A percentile compares a stretch with the other conserved stretches of the same genome.
Evolutionary conservation across 1,284 basidiomycete species (phyloP).

Genomic region (Apiotrichum siamense): DNA sequence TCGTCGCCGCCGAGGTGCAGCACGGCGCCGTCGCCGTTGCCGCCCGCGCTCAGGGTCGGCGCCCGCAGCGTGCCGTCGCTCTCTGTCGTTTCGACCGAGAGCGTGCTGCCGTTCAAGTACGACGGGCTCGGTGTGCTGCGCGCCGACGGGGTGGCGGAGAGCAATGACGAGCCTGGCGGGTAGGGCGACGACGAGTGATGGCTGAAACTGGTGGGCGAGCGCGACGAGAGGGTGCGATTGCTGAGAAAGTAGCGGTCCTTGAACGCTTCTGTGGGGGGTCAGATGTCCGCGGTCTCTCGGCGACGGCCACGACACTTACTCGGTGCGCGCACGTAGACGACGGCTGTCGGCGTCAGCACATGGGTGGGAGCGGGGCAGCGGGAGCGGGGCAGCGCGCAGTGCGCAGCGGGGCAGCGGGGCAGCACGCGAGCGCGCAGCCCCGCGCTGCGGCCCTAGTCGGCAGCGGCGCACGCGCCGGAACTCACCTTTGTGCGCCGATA

Average conservation of each 20-base stretch:
- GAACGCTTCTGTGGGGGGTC: slow-evolving; percentile 52
- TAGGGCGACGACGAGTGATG: slow-evolving; percentile 7
- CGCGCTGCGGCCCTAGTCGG: neutral
- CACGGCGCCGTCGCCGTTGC: slow-evolving; percentile 23
- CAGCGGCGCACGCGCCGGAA: neutral
- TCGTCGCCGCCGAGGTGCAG: slow-evolving; percentile 61
- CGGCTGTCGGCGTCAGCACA: slow-evolving; percentile 54
- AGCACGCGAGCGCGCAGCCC: no score
- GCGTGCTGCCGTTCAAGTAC: slow-evolving; percentile 11
- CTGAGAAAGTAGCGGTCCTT: slow-evolving; percentile 67
- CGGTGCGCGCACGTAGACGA: slow-evolving; percentile 88
- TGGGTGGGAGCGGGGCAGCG: neutral
- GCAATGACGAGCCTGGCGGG: slow-evolving; percentile 11
- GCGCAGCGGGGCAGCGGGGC: no score
- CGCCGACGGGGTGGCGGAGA: slow-evolving; percentile 5
- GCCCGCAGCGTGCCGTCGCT: slow-evolving; percentile 30
- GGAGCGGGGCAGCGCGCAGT: no score
- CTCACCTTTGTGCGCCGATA: slow-evolving; percentile 46
- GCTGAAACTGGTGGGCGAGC: slow-evolving; percentile 42
- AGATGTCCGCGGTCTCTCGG: no score
- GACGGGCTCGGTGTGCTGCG: slow-evolving; percentile 12
- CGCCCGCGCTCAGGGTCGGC: slow-evolving; percentile 10
- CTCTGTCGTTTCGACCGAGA: slow-evolving; percentile 21
- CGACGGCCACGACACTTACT: no score
- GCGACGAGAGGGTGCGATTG: slow-evolving; percentile 13